phyloP scores from a whole-genome alignment of 177 flowering plant genomes.

The Vitis hybrid region DNA sequence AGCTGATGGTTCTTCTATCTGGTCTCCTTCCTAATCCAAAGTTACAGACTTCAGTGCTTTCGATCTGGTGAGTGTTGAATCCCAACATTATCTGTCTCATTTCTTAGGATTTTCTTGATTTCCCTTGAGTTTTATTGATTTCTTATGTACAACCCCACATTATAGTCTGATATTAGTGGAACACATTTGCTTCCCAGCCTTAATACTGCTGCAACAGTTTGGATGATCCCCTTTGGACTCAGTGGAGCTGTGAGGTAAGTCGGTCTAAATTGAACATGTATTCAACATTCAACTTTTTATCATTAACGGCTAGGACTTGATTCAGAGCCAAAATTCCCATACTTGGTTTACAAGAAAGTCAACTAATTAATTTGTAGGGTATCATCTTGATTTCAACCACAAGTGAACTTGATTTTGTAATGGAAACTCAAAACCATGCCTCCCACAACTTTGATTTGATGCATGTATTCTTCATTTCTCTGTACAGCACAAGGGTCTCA shows the following conservation, averaged over 20 bases:
- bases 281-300: too few relatives aligned
- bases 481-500: conserved; percentile 51
- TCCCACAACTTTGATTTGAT: not conserved
- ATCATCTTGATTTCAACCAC: too few relatives aligned
- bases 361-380: not conserved
- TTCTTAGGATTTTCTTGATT: not conserved
- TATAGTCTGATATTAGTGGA: too few relatives aligned
- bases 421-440: not conserved
- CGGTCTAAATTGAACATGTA: not conserved
- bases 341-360: too few relatives aligned
- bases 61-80: conserved; percentile 36
- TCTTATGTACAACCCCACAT: too few relatives aligned
- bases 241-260: conserved; percentile 46
- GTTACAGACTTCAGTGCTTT: conserved; percentile 59
- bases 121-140: not conserved
- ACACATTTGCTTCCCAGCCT: conserved; percentile 28
- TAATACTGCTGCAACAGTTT: conserved; percentile 29
- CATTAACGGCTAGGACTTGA: too few relatives aligned
- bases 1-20: conserved; percentile 57
- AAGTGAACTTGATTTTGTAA: not conserved
- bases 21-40: conserved; percentile 73
- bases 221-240: conserved; percentile 50
- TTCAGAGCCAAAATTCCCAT: too few relatives aligned
- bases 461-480: not conserved
- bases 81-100: not conserved